phyloP scores from a whole-genome alignment of 202 grass and related monocot genomes.

The Alloteropsis angusta region DNA sequence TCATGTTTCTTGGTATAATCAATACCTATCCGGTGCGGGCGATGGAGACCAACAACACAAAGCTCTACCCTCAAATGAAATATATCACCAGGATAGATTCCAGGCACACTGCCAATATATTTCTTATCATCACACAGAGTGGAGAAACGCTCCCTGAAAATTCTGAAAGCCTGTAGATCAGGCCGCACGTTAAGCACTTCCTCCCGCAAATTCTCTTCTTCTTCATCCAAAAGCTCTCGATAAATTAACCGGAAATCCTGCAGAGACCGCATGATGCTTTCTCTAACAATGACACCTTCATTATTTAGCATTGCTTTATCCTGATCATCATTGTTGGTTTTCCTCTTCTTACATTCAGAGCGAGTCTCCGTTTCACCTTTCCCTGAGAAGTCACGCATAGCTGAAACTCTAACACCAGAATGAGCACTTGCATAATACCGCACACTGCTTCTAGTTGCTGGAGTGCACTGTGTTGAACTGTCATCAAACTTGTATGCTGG shows the following conservation, averaged over 20 bases:
- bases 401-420: slow-evolving; percentile 53
- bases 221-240: slow-evolving; percentile 33
- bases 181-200: background rate
- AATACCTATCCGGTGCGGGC: slow-evolving; percentile 33
- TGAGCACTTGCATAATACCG: slow-evolving; percentile 41
- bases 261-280: slow-evolving; percentile 32
- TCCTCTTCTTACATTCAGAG: slow-evolving; percentile 21
- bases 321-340: slow-evolving; percentile 3
- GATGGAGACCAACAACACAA: slow-evolving; percentile 70
- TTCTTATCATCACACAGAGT: slow-evolving; percentile 28
- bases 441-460: slow-evolving; percentile 31
- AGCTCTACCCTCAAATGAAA: slow-evolving; percentile 71
- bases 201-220: slow-evolving; percentile 28
- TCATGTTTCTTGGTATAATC: slow-evolving; percentile 48
- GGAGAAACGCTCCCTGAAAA: slow-evolving; percentile 46
- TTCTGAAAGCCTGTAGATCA: slow-evolving; percentile 55
- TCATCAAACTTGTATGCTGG: background rate
- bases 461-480: slow-evolving; percentile 17
- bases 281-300: slow-evolving; percentile 8
- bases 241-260: slow-evolving; percentile 53
- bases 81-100: slow-evolving; percentile 58
- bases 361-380: slow-evolving; percentile 24
- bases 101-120: slow-evolving; percentile 65
- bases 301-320: slow-evolving; percentile 1
- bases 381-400: slow-evolving; percentile 11